Conservation (phyloP, 495 filamentous ascomycete genomes). For the Neurospora sp. region DNA sequence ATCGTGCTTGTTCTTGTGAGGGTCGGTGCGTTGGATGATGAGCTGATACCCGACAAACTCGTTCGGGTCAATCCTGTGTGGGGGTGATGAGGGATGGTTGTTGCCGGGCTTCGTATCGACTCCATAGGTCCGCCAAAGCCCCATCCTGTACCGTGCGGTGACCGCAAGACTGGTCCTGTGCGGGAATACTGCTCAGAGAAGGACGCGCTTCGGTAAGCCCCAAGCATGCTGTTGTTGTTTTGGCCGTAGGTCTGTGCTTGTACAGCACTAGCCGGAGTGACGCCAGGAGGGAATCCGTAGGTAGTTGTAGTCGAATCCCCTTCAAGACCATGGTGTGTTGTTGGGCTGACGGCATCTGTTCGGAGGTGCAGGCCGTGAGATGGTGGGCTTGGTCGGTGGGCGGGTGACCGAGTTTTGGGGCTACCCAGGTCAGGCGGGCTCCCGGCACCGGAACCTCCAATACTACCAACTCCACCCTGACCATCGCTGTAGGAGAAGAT, state of each 20-base stretch:
- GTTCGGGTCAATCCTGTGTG: constrained; percentile 27
- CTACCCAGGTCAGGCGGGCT: constrained; percentile 36
- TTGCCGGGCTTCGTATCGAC: constrained; percentile 28
- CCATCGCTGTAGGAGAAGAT: constrained; percentile 57
- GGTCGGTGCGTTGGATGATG: constrained; percentile 41
- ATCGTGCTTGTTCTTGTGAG: constrained; percentile 81
- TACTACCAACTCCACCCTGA: constrained; percentile 23
- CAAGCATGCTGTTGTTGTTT: constrained; percentile 36
- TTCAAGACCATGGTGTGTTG: constrained; percentile 18
- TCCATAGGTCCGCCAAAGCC: constrained; percentile 34
- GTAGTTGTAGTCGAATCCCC: constrained; percentile 33
- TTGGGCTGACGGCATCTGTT: constrained; percentile 17
- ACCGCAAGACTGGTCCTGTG: constrained; percentile 34
- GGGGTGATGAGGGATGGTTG: constrained; percentile 13
- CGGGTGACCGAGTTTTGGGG: constrained; percentile 36
- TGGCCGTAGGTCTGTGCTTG: constrained; percentile 23
- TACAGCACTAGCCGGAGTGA: constrained; percentile 27
- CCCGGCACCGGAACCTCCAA: constrained; percentile 23
- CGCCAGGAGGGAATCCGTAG: constrained; percentile 33
- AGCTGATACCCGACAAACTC: constrained; percentile 25
- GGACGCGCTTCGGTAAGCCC: constrained; percentile 31
- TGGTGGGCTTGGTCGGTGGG: constrained; percentile 28
- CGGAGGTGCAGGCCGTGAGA: constrained; percentile 19
- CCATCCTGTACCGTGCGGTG: constrained; percentile 37
- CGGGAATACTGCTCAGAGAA: constrained; percentile 37